Base-by-base conservation (phyloP, 352 stramenopile genomes). In the Pythium sp. region DNA sequence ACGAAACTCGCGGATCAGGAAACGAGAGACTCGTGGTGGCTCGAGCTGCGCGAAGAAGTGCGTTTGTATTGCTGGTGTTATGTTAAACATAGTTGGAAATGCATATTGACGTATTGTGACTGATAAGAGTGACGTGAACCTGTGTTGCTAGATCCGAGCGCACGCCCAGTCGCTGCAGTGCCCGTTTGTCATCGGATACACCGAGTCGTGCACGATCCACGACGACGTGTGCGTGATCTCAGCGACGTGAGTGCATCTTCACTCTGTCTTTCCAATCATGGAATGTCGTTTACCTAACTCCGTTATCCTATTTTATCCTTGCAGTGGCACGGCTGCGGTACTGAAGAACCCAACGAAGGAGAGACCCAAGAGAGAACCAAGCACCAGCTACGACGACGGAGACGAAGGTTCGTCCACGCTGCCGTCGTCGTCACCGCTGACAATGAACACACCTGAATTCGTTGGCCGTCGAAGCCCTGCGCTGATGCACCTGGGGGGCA, bases 21-120 rank as follows among this genome's bases (percentile, higher is more conserved):
- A 70, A 99, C 97, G 0, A 79, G 97, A 66, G 97, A 99, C 72
- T 97, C 93, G 18, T 99, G 97, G 97, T 99, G 97, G 97, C 87
- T 93, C 24, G 97, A 99, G 71, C 82, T 99, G 6, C 85, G 97
- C 34, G 97, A 99, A 82, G 97, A 99, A 79, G 87, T 93, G 55
- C 8, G 62, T 56, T 49, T 9, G 15, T 68, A 0, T 24, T 43
- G 12, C 20, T 61, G 34, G 56, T 1, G 20, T 4, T 7, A 34
- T 60, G 55, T 6, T 20, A 0, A 28, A 14, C 38, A 34, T 34
- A 11, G 24, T 14, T 59, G 28, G 3, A 26, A 15, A n/a, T 38
- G 12, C 12, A 18, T 7, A 46, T 46, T 18, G 36, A 12, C 14
- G 38, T 46, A 18, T 46, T 46, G 38, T 18, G 38, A 46, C 38